Evolutionary conservation across 2,329 filamentous ascomycete species (phyloP).

Genomic region (Curvularia sp.): DNA sequence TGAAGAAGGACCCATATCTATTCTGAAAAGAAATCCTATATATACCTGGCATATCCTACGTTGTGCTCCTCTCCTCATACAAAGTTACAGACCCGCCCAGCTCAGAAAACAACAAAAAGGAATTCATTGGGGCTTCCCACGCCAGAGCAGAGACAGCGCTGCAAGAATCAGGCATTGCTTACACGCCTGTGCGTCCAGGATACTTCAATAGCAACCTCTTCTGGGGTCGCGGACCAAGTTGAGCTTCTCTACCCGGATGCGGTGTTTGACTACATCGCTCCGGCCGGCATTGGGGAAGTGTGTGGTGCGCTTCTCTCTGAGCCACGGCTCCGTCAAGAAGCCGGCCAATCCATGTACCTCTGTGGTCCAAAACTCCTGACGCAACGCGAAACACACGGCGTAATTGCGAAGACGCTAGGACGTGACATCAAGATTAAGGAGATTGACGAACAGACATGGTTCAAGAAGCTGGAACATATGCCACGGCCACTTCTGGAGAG

Average conservation of each 20-base stretch:
- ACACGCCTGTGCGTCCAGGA: conserved; percentile 53
- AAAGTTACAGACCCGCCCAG: conserved; percentile 7
- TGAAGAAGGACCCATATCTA: too few species aligned
- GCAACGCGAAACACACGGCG: conserved; percentile 3
- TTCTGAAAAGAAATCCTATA: too few species aligned
- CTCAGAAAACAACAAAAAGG: conserved; percentile 5
- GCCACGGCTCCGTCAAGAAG: conserved; percentile 30
- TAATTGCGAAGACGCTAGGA: conserved; percentile 11
- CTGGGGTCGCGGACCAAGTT: conserved; percentile 43
- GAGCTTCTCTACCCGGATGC: conserved; percentile 41
- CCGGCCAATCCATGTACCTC: conserved; percentile 41
- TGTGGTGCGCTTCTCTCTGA: conserved; percentile 50
- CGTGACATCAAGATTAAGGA: conserved; percentile 13
- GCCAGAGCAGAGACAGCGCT: conserved; percentile 56
- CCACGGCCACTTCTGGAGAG: conserved; percentile 9
- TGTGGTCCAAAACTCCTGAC: conserved; percentile 49
- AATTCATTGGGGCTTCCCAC: conserved; percentile 39
- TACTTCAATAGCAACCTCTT: conserved; percentile 56
- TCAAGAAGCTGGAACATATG: conserved; percentile 5
- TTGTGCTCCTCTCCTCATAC: conserved; percentile 53
- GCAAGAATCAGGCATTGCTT: conserved; percentile 52
- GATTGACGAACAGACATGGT: conserved; percentile 7
- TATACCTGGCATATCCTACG: conserved; percentile 48
- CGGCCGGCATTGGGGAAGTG: conserved; percentile 57
- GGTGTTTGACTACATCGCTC: conserved; percentile 51